These are phyloP conservation scores for Truncatella angustata DNA, from an alignment of 2,329 filamentous ascomycete species.

Conservation along the genomic window DNA sequence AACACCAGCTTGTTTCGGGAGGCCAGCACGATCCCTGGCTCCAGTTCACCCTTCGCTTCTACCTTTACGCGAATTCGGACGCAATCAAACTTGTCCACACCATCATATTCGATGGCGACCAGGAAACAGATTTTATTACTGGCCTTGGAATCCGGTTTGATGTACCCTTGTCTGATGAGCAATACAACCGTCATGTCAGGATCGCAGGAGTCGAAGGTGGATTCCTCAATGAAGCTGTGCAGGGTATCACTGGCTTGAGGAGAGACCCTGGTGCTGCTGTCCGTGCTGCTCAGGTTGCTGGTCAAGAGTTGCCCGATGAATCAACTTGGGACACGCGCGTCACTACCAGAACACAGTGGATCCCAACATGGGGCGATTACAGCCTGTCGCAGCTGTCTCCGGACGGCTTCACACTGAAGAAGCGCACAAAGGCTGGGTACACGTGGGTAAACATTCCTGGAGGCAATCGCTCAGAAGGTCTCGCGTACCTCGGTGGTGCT, in stretches of 20 bases:
- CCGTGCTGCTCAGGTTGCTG: slow-evolving; percentile 48
- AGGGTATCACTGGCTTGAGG: slow-evolving; percentile 58
- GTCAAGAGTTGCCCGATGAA: slow-evolving; percentile 39
- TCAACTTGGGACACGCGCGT: slow-evolving; percentile 46
- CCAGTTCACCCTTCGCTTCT: slow-evolving; percentile 55
- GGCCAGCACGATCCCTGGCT: slow-evolving; percentile 46
- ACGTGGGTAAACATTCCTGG: slow-evolving; percentile 59
- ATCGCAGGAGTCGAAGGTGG: slow-evolving; percentile 55
- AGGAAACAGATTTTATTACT: slow-evolving; percentile 48
- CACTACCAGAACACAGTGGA: slow-evolving; percentile 48
- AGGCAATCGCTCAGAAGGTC: slow-evolving; percentile 52
- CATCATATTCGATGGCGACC: slow-evolving; percentile 52
- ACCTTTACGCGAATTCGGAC: slow-evolving; percentile 56
- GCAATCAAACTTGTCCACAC: slow-evolving; percentile 54
- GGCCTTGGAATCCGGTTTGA: slow-evolving; percentile 55
- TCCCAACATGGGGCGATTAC: slow-evolving; percentile 59
- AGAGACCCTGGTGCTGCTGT: slow-evolving; percentile 50
- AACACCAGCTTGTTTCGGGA: slow-evolving; percentile 29
- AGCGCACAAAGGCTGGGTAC: slow-evolving; percentile 55
- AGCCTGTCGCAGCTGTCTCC: slow-evolving; percentile 55
- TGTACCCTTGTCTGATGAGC: slow-evolving; percentile 51
- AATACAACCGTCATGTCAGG: slow-evolving; percentile 58
- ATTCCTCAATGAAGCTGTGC: slow-evolving; percentile 55
- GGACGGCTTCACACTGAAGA: slow-evolving; percentile 60
- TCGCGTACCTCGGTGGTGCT: slow-evolving; percentile 58